phyloP scores from a whole-genome alignment of 352 stramenopile species.

The Globisporangium rhizosaccharum region DNA sequence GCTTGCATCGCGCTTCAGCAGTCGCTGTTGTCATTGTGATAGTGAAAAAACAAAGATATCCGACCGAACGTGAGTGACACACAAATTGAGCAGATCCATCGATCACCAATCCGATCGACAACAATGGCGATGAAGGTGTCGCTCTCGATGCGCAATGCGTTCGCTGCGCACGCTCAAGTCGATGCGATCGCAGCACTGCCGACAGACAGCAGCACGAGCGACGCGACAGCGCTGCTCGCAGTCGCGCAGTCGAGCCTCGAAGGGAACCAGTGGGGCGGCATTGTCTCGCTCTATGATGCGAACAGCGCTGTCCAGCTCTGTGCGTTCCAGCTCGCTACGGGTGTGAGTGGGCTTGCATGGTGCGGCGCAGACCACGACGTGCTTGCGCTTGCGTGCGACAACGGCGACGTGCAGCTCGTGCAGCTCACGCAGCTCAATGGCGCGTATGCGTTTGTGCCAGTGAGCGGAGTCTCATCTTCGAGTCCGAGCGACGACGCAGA shows the following conservation, averaged over 20 bases:
- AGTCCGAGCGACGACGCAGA: background rate
- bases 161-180: constrained; percentile 30
- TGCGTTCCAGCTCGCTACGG: constrained; percentile 34
- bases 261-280: constrained; percentile 69
- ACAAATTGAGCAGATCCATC: too few relatives aligned
- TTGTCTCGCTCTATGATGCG: constrained; percentile 47
- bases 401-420: constrained; percentile 59
- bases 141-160: constrained; percentile 14
- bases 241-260: constrained; percentile 68
- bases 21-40: too few relatives aligned
- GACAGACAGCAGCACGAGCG: background rate
- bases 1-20: too few relatives aligned
- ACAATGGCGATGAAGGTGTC: background rate
- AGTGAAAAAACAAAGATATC: too few relatives aligned
- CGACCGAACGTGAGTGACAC: too few relatives aligned
- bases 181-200: constrained; percentile 31
- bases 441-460: constrained; percentile 34
- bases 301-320: constrained; percentile 35
- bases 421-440: constrained; percentile 28
- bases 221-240: constrained; percentile 37
- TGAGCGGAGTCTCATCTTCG: background rate
- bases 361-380: constrained; percentile 37
- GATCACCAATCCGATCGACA: background rate
- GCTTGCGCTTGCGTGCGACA: constrained; percentile 61
- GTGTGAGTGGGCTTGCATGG: constrained; percentile 54